Base-by-base conservation (phyloP, 2,329 filamentous ascomycete species). In the Apiospora kogelbergensis region DNA sequence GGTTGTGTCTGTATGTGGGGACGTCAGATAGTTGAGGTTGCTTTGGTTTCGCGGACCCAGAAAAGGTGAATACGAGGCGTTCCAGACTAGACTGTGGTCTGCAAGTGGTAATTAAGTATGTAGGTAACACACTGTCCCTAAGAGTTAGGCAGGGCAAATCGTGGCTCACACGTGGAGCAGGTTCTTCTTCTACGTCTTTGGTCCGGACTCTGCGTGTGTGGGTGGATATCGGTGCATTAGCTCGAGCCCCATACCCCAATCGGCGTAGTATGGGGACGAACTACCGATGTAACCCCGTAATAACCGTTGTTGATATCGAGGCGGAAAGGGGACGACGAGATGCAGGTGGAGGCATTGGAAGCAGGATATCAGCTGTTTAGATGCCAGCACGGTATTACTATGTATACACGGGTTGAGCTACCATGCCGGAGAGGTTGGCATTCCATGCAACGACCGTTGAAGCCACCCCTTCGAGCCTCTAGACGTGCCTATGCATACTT, bases 1-100 rank as follows among this genome's bases (percentile, higher is more conserved):
- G n/a, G n/a, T n/a, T n/a, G n/a, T n/a, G n/a, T n/a, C n/a, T n/a
- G n/a, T n/a, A n/a, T n/a, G n/a, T n/a, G n/a, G n/a, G n/a, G n/a
- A n/a, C n/a, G n/a, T n/a, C n/a, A n/a, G n/a, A n/a, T n/a, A n/a
- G n/a, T n/a, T n/a, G n/a, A n/a, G n/a, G n/a, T n/a, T n/a, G n/a
- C n/a, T n/a, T n/a, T n/a, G n/a, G n/a, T n/a, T n/a, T n/a, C n/a
- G n/a, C n/a, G n/a, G n/a, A n/a, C n/a, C n/a, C n/a, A n/a, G n/a
- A n/a, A n/a, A 57, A 57, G 48, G 48, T 57, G 48, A 57, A 24
- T 24, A 57, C 48, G 48, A 57, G 48, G 48, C 48, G 48, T 57
- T 53, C 48, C 13, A 57, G 26, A 57, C 22, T 17, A 24, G 17
- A 22, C 22, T 57, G 26, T 33, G 48, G 48, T 57, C 4, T 30